Base-by-base conservation (phyloP, 2,329 filamentous ascomycete species). In the Paraconiothyrium brasiliense region DNA sequence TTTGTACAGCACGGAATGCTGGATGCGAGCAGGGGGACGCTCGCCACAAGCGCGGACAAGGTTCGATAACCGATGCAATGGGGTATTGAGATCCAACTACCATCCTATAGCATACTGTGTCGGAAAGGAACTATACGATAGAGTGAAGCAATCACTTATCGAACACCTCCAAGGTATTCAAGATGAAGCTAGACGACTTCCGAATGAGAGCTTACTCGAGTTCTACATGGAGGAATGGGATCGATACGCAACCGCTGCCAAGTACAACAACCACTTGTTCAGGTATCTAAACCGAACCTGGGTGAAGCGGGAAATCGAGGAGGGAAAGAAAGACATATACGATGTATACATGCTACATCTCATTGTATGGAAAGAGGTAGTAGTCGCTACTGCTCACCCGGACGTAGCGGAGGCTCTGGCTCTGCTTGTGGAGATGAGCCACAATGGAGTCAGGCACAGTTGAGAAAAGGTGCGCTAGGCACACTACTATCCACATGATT, bases 151-250 rank as follows among this genome's bases (percentile, higher is more conserved):
- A 75, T 92, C 97, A 70, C 85, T 99, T 14, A 94, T 93, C 63
- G 85, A 89, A 54, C 98, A 98, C 76, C 88, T 99, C 99, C n/a
- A 82, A 84, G 20, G 82, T 80, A 0, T 89, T 97, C 6, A 87
- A 90, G 66, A 82, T 86, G 46, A 83, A 91, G 67, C 95, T 94
- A 59, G 89, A 90, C 74, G 86, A 86, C 39, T 94, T 97, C 77
- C 90, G 52, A 94, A 98, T 73, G 95, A 99, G 80, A 93, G 93
- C 1, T 85, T 99, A 9, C 86, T 99, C 30, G 86, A 86, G 24
- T 98, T 94, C 80, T 99, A 99, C 79, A 99, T 98, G 78, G 89
- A 91, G 75, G 94, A 99, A 84, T 99, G 95, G 95, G 89, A 91
- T 69, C 88, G 95, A 63, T 99, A 97, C 81, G 99, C 95, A 2